A percentile compares a stretch with the other conserved stretches of the same genome.
Evolutionary conservation across 2,329 filamentous ascomycete species (phyloP).

Genomic region (Aspergillus thermomutatus): DNA sequence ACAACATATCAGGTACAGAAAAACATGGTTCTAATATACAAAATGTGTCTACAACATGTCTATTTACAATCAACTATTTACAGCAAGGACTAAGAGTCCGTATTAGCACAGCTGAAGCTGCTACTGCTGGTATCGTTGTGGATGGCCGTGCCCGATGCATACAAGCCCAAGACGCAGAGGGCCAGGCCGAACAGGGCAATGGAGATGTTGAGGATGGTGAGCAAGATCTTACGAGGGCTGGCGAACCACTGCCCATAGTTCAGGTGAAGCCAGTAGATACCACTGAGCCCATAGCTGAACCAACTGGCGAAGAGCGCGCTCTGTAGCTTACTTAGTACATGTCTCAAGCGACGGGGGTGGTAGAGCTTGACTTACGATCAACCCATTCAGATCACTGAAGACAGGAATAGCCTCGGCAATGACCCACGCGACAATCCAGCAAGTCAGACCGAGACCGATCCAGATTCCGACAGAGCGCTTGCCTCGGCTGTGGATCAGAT

Average conservation of each 20-base stretch:
- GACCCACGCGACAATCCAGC: slow-evolving; percentile 62
- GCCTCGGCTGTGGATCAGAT: slow-evolving; percentile 50
- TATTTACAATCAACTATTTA: too few species aligned
- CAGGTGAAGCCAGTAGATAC: slow-evolving; percentile 48
- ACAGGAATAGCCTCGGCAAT: slow-evolving; percentile 68
- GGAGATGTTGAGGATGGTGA: slow-evolving; percentile 43
- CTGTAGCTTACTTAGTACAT: slow-evolving; percentile 15
- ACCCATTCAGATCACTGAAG: slow-evolving; percentile 62
- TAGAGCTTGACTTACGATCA: slow-evolving; percentile 43
- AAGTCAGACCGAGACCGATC: slow-evolving; percentile 52
- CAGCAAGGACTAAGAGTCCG: too few species aligned
- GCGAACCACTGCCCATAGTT: slow-evolving; percentile 43
- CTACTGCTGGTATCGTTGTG: too few species aligned
- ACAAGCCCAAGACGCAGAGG: too few species aligned
- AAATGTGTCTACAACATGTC: too few species aligned
- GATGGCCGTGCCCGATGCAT: too few species aligned
- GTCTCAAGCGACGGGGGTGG: background rate
- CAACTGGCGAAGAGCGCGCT: slow-evolving; percentile 60
- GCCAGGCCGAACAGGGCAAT: slow-evolving; percentile 28
- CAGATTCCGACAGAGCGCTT: slow-evolving; percentile 54
- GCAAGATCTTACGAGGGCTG: slow-evolving; percentile 41
- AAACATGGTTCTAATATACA: too few species aligned
- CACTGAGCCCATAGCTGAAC: slow-evolving; percentile 56
- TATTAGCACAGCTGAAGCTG: too few species aligned
- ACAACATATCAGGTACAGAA: too few species aligned